phyloP scores from a whole-genome alignment of 768 basidiomycete species.

The Pulveroboletus sp. region DNA sequence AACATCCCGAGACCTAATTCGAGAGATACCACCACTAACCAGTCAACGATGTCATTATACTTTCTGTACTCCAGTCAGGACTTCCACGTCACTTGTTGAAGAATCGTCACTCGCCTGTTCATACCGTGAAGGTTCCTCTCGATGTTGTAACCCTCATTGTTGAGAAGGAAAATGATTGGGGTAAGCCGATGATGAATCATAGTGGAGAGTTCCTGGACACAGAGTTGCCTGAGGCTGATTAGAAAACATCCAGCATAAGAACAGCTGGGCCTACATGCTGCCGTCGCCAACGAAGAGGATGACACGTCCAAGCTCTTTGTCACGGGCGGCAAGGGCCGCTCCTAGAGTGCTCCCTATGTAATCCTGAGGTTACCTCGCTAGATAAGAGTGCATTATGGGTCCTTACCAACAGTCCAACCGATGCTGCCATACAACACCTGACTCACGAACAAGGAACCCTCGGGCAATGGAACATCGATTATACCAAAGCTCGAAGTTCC shows the following conservation, averaged over 20 bases:
- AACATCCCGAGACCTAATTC: background rate
- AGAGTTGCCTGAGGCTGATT: constrained; percentile 52
- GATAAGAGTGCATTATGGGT: background rate
- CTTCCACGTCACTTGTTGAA: background rate
- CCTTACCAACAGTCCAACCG: constrained; percentile 77
- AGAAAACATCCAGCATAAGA: background rate
- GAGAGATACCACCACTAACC: constrained; percentile 34
- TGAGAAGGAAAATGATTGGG: constrained; percentile 82
- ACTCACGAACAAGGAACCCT: constrained; percentile 56
- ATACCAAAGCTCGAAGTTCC: constrained; percentile 85
- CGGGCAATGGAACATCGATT: constrained; percentile 72
- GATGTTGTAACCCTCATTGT: constrained; percentile 83
- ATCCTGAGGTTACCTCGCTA: background rate
- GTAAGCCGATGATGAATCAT: constrained; percentile 71
- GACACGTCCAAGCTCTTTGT: constrained; percentile 56
- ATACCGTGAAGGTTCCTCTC: constrained; percentile 74
- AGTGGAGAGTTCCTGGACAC: constrained; percentile 78
- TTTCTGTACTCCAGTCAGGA: constrained; percentile 37
- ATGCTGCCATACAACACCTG: constrained; percentile 92
- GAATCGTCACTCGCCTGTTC: constrained; percentile 35
- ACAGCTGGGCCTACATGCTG: constrained; percentile 49
- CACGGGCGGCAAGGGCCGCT: constrained; percentile 73
- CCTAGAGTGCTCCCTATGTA: constrained; percentile 61
- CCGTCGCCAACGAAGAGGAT: constrained; percentile 87
- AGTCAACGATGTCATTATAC: constrained; percentile 84